These are phyloP conservation scores for Annulohypoxylon maeteangense DNA, from an alignment of 495 filamentous ascomycete species.

Conservation along the genomic window DNA sequence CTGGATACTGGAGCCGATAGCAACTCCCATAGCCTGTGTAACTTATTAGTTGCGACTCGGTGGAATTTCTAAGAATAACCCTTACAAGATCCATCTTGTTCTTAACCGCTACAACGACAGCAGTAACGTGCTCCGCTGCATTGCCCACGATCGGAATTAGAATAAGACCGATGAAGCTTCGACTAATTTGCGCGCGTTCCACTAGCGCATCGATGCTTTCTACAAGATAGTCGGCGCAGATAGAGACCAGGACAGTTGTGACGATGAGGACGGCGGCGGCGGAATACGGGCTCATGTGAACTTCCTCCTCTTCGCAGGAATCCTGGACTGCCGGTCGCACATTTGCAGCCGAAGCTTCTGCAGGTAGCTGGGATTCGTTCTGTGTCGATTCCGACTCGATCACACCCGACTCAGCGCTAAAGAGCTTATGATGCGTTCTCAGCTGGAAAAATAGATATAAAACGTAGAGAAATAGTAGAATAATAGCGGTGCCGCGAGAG, in stretches of 20 bases:
- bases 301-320: constrained; percentile 58
- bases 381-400: constrained; percentile 35
- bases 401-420: constrained; percentile 70
- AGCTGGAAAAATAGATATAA: constrained; percentile 94
- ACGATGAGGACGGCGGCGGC: constrained; percentile 77
- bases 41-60: constrained; percentile 11
- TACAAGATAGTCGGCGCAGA: constrained; percentile 94
- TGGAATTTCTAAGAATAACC: background rate
- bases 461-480: constrained; percentile 87
- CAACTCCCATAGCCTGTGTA: constrained; percentile 83
- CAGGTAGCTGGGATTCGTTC: constrained; percentile 38
- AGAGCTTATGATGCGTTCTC: constrained; percentile 79
- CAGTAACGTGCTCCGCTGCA: constrained; percentile 96
- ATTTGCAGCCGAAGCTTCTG: constrained; percentile 45
- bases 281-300: constrained; percentile 73
- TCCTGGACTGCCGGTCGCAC: constrained; percentile 41
- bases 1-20: constrained; percentile 92
- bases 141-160: constrained; percentile 98
- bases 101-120: constrained; percentile 89
- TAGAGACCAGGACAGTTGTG: constrained; percentile 83
- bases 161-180: constrained; percentile 95
- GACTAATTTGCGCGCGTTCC: constrained; percentile 83
- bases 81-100: constrained; percentile 91
- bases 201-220: constrained; percentile 92
- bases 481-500: constrained; percentile 90